Base-by-base conservation (phyloP, 169 alveolate species). In the Plasmodium fragile region DNA sequence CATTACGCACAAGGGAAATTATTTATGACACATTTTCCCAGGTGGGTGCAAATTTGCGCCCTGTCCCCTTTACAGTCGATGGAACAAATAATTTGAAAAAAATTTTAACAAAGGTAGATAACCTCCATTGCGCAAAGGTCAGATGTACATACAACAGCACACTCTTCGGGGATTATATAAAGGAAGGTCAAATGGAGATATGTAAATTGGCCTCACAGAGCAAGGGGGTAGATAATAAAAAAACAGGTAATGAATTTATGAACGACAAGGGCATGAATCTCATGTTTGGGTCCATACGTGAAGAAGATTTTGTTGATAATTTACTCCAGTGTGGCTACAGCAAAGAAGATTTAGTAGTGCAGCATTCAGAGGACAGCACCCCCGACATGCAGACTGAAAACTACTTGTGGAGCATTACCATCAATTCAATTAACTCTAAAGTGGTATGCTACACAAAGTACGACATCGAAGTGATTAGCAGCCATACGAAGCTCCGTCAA, bases 401-500 rank as follows among this genome's bases (percentile, higher is more conserved):
- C 10, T 34, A 73, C 59, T 11, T 80, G 30, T 89, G 94, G 94
- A 41, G 59, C 70, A 80, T 89, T 30, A 4, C 34, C n/a, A 80
- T 89, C 34, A 22, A 89, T 5, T 89, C 94, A 52, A 80, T 89
- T 25, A 89, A 89, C 49, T 77, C 91, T 1, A 69, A 59, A 28
- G 81, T 89, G 16, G 49, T 72, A 18, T 78, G 94, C 36, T 70
- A 89, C 69, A 32, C 82, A 65, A 65, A 65, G 71, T 79, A 89
- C 70, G 94, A 89, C 73, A 89, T 89, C 41, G 94, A 89, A 49
- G 94, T 89, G 3, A 65, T 78, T 45, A 89, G 65, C 25, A 80
- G 75, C 52, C 71, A 59, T 65, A 32, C 30, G 25, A 70, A 13
- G 43, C 52, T 89, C 10, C 52, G 94, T 65, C 52, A 49, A 10